Evolutionary conservation across 2,329 filamentous ascomycete genomes (phyloP).

Genomic region (Apiospora rasikravindrae): DNA sequence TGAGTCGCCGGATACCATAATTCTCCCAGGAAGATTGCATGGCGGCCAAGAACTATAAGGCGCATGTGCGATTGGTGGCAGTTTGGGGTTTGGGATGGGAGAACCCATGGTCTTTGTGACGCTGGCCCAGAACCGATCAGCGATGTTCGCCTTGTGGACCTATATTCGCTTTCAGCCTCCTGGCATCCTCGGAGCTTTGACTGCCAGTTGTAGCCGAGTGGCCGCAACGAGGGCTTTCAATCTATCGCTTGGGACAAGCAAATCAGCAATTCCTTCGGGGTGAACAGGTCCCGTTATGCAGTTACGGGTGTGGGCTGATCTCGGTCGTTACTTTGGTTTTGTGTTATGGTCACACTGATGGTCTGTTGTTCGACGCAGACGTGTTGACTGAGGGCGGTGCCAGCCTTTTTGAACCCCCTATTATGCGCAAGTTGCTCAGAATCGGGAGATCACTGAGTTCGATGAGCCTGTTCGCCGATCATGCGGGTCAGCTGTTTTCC

Average conservation of each 20-base stretch:
- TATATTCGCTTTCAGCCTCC: background rate
- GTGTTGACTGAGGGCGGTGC: background rate
- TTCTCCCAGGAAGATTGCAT: background rate
- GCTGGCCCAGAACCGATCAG: background rate
- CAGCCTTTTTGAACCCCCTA: background rate
- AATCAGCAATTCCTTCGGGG: background rate
- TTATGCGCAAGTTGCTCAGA: background rate
- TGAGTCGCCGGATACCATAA: background rate
- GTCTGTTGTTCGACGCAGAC: background rate
- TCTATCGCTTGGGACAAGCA: background rate
- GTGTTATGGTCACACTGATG: background rate
- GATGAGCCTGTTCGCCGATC: background rate
- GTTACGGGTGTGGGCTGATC: background rate
- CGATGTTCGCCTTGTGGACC: background rate
- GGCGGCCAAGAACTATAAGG: background rate
- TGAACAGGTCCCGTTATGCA: background rate
- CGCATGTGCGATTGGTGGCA: background rate
- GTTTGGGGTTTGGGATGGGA: background rate
- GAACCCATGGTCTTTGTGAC: background rate
- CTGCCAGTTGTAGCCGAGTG: background rate
- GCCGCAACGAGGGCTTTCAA: background rate
- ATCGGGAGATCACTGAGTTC: background rate
- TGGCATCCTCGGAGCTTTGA: background rate
- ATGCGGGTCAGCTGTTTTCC: background rate
- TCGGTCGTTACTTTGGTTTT: background rate